Conservation (phyloP, 2,329 filamentous ascomycete species). For the Trichoderma sp. region DNA sequence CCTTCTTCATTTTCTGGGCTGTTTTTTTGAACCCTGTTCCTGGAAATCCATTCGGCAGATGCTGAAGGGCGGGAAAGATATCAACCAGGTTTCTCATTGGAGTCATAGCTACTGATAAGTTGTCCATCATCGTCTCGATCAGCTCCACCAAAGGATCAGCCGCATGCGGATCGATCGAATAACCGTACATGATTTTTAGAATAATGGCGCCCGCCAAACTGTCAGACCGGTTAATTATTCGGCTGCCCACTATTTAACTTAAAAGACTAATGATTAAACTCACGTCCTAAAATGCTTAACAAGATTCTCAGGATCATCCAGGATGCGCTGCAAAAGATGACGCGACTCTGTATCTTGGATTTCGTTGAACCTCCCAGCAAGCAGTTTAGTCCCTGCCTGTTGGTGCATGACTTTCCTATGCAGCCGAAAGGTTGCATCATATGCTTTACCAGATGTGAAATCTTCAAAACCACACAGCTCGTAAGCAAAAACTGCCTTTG, state of each 20-base stretch:
- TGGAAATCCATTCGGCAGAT: slow-evolving; percentile 10
- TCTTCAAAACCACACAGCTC: slow-evolving; percentile 31
- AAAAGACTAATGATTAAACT: not conserved
- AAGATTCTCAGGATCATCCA: slow-evolving; percentile 9
- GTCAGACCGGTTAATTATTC: not conserved
- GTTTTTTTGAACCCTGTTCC: not conserved
- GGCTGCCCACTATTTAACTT: not conserved
- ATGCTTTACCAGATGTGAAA: slow-evolving; percentile 11
- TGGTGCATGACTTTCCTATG: slow-evolving; percentile 19
- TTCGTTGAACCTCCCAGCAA: not conserved
- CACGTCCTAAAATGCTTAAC: slow-evolving; percentile 25
- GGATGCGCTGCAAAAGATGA: slow-evolving; percentile 11
- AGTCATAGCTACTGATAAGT: not conserved
- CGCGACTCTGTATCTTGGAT: slow-evolving; percentile 23
- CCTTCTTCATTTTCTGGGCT: not conserved
- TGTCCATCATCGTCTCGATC: not conserved
- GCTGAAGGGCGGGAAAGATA: not conserved
- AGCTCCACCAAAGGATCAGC: not conserved
- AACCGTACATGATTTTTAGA: slow-evolving; percentile 5
- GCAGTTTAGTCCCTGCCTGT: not conserved
- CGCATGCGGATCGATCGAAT: not conserved
- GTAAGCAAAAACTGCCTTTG: not conserved
- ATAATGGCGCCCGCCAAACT: not conserved
- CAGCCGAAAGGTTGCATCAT: not conserved
- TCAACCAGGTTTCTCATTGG: slow-evolving; percentile 3